A percentile compares a stretch with the other conserved stretches of the same genome.
Conservation (phyloP, 2,329 filamentous ascomycete genomes). For the Colletotrichum sp. region DNA sequence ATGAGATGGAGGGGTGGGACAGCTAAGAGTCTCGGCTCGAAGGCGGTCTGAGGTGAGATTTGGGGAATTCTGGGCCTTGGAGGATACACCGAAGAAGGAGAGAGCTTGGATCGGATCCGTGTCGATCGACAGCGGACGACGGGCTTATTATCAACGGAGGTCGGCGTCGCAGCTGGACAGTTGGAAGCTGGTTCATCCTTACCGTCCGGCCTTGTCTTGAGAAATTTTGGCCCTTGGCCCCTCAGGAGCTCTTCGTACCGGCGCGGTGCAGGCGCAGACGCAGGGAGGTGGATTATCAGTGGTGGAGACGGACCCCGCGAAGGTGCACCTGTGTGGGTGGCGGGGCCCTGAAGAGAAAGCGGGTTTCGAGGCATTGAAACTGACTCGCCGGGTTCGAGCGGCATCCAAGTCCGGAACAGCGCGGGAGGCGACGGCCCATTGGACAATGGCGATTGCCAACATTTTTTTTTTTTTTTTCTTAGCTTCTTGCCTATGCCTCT, state of each 20-base stretch:
- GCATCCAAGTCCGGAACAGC: not conserved
- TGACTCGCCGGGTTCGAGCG: constrained; percentile 15
- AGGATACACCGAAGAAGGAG: not conserved
- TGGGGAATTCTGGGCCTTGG: not conserved
- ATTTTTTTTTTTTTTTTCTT: not conserved
- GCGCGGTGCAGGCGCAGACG: not conserved
- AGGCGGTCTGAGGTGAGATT: constrained; percentile 14
- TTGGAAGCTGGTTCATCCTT: not conserved
- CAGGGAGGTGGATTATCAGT: constrained; percentile 6
- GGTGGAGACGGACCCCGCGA: constrained; percentile 12
- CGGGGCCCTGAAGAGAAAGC: constrained; percentile 9
- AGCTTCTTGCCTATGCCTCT: not conserved
- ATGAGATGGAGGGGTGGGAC: not conserved
- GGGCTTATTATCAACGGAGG: not conserved
- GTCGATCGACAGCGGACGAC: not conserved
- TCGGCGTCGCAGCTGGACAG: not conserved
- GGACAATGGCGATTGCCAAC: constrained; percentile 6
- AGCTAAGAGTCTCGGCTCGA: not conserved
- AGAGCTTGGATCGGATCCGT: not conserved
- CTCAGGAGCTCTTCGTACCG: not conserved
- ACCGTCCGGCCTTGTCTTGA: not conserved
- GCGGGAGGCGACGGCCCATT: not conserved
- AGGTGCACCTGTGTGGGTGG: constrained; percentile 3
- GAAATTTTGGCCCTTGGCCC: not conserved
- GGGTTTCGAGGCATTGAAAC: constrained; percentile 17